Evolutionary conservation across 2,329 filamentous ascomycete genomes (phyloP).

Genomic region (Beauveria australis): DNA sequence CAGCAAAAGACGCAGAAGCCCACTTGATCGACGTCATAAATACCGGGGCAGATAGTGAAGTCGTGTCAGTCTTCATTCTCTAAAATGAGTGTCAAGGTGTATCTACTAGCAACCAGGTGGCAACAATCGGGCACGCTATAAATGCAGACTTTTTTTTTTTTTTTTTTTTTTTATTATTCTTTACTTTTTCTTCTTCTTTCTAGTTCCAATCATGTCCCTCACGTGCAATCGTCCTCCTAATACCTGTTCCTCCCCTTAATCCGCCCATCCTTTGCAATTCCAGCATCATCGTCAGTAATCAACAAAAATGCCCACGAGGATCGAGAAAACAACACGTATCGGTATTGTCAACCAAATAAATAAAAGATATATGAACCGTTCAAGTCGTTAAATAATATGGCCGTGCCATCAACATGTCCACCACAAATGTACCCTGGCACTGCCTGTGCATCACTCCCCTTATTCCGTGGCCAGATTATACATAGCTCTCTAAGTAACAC

Average conservation of each 20-base stretch:
- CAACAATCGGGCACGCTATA: too few relatives aligned
- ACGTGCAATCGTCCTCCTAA: too few relatives aligned
- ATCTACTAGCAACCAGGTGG: too few relatives aligned
- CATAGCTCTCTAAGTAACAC: background rate
- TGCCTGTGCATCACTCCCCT: background rate
- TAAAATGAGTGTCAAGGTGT: too few relatives aligned
- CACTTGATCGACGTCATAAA: slow-evolving; percentile 8
- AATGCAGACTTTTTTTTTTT: background rate
- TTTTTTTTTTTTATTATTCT: background rate
- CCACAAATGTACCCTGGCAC: background rate
- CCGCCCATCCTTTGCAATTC: background rate
- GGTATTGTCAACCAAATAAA: background rate
- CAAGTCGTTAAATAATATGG: slow-evolving; percentile 9
- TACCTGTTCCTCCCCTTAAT: background rate
- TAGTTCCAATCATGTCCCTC: background rate
- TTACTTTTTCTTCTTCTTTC: background rate
- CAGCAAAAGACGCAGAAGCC: background rate
- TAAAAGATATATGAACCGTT: slow-evolving; percentile 6
- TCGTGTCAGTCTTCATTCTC: background rate
- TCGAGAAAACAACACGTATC: background rate
- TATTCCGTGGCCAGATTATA: background rate
- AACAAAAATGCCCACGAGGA: too few relatives aligned
- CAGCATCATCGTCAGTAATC: background rate
- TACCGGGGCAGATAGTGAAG: slow-evolving; percentile 3
- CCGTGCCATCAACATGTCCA: slow-evolving; percentile 4